Conservation (phyloP, 176 grass and related monocot genomes). For the Raddia distichophylla region DNA sequence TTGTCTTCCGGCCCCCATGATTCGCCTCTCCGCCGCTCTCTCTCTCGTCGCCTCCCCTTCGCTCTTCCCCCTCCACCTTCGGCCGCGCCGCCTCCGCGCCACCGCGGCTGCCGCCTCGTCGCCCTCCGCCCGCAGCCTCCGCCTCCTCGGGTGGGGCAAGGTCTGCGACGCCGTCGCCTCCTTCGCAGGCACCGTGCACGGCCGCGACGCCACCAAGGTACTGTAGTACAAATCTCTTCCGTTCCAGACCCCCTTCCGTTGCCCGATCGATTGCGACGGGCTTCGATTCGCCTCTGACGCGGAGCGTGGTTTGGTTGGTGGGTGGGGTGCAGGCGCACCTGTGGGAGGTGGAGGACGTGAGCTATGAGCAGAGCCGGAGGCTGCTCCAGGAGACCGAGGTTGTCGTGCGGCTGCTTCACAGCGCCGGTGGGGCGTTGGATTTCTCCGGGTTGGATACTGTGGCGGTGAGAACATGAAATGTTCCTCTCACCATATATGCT, state of each 20-base stretch:
- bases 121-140: slow-evolving; percentile 59
- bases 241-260: not conserved
- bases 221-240: not conserved
- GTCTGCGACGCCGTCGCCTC: slow-evolving; percentile 65
- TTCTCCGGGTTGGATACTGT: slow-evolving; percentile 65
- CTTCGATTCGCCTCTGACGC: slow-evolving; percentile 5
- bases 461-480: slow-evolving; percentile 42
- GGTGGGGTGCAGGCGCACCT: slow-evolving; percentile 50
- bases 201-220: slow-evolving; percentile 66
- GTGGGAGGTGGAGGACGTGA: slow-evolving; percentile 59
- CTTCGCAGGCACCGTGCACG: slow-evolving; percentile 64
- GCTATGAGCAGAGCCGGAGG: slow-evolving; percentile 67
- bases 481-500: not conserved
- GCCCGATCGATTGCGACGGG: not conserved
- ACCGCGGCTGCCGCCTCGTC: not conserved
- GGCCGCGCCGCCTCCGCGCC: slow-evolving; percentile 26
- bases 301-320: not conserved
- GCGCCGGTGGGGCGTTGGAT: slow-evolving; percentile 57
- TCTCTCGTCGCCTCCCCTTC: not conserved
- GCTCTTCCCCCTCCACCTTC: not conserved
- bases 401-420: slow-evolving; percentile 60
- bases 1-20: slow-evolving; percentile 19
- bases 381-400: slow-evolving; percentile 66
- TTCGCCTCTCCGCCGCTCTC: slow-evolving; percentile 38
- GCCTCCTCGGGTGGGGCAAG: slow-evolving; percentile 73